phyloP scores from a whole-genome alignment of 2,329 filamentous ascomycete species.

The Graphilbum fragrans region DNA sequence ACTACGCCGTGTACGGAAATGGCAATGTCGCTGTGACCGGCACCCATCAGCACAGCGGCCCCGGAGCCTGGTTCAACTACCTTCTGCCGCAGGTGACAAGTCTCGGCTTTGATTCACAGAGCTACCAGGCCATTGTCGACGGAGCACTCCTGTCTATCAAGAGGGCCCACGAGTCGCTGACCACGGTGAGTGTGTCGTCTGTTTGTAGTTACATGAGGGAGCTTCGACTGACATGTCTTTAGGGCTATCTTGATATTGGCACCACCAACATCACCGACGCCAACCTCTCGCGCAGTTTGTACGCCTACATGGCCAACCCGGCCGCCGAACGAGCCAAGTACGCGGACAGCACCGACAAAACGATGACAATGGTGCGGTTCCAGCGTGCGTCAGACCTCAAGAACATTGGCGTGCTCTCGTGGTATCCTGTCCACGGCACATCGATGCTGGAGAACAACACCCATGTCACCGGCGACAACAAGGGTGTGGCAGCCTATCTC shows the following conservation, averaged over 20 bases:
- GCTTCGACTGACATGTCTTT: no score
- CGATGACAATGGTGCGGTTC: slow-evolving; percentile 69
- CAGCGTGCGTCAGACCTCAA: slow-evolving; percentile 61
- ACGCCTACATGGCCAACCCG: slow-evolving; percentile 79
- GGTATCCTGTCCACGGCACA: slow-evolving; percentile 88
- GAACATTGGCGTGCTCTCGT: slow-evolving; percentile 71
- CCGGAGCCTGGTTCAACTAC: slow-evolving; percentile 91
- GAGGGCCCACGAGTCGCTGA: slow-evolving; percentile 62
- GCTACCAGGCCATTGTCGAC: slow-evolving; percentile 79
- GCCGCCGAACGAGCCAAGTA: slow-evolving; percentile 62
- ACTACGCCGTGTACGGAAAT: slow-evolving; percentile 63
- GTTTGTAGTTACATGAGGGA: not conserved
- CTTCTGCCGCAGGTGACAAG: slow-evolving; percentile 84
- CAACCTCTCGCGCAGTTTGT: slow-evolving; percentile 83
- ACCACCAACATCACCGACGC: slow-evolving; percentile 58
- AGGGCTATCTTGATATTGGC: slow-evolving; percentile 58
- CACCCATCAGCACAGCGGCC: slow-evolving; percentile 86
- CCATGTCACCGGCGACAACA: slow-evolving; percentile 86
- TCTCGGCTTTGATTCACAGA: slow-evolving; percentile 74
- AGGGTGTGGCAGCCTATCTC: slow-evolving; percentile 78
- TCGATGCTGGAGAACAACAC: slow-evolving; percentile 89
- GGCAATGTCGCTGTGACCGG: slow-evolving; percentile 83
- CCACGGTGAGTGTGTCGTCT: slow-evolving; percentile 24
- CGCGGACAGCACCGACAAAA: slow-evolving; percentile 44
- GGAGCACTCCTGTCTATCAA: slow-evolving; percentile 73